phyloP scores from a whole-genome alignment of 345 rosid genomes.

The Eucalyptus brandiana region DNA sequence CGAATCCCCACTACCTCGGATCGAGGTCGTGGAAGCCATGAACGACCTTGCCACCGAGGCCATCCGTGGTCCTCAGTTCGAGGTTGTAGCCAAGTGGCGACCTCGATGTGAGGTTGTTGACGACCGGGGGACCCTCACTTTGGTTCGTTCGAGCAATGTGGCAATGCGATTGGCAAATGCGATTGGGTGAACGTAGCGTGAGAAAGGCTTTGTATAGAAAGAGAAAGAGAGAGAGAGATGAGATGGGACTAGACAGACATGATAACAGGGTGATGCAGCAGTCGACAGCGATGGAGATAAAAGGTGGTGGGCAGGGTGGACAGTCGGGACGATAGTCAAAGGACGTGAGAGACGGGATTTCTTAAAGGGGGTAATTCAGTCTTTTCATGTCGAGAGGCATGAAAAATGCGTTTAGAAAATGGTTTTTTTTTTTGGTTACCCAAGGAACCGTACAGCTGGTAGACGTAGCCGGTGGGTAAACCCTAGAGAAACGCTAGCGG shows the following conservation, averaged over 20 bases:
- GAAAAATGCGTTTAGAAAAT: background rate
- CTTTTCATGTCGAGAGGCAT: background rate
- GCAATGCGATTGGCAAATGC: background rate
- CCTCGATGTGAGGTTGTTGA: background rate
- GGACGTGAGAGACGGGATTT: background rate
- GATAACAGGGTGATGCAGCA: background rate
- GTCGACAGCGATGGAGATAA: background rate
- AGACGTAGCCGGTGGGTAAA: too few relatives aligned
- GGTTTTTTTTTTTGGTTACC: too few relatives aligned
- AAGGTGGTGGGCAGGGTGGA: background rate
- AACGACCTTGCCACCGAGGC: background rate
- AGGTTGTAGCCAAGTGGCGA: background rate
- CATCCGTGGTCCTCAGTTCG: background rate
- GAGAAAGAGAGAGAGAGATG: background rate
- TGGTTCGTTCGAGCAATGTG: background rate
- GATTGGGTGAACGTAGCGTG: background rate
- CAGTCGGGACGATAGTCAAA: background rate
- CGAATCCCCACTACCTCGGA: background rate
- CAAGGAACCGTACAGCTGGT: too few relatives aligned
- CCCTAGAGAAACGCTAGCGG: too few relatives aligned
- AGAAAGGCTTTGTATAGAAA: background rate
- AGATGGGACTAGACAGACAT: background rate
- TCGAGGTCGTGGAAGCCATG: background rate
- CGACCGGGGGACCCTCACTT: background rate
- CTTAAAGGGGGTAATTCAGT: background rate